Conservation (phyloP, 2,329 filamentous ascomycete species). For the Cladosporium sp. region DNA sequence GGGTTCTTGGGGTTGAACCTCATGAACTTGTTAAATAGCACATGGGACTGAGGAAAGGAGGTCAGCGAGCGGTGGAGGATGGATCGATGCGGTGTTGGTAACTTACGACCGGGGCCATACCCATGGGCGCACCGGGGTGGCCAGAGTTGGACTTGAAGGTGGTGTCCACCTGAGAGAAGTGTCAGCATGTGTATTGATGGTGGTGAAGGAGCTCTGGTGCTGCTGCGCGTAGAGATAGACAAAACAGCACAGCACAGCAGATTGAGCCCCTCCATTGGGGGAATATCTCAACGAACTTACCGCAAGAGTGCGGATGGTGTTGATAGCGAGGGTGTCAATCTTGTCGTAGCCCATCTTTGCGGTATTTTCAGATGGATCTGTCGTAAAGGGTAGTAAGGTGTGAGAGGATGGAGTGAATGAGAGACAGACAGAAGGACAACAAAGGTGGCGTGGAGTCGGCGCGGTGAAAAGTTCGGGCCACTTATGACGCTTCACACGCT, state of each 20-base stretch:
- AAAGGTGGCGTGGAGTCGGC: constrained; percentile 15
- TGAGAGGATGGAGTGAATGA: neutral
- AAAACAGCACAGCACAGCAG: neutral
- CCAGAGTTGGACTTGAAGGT: constrained; percentile 94
- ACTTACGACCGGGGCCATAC: constrained; percentile 74
- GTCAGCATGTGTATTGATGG: neutral
- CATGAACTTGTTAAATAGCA: constrained; percentile 97
- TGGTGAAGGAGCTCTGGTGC: neutral
- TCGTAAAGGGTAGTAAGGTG: neutral
- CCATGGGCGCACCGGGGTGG: constrained; percentile 98
- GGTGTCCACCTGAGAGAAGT: constrained; percentile 80
- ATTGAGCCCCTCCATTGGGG: constrained; percentile 3
- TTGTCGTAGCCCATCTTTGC: constrained; percentile 81
- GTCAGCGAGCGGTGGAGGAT: neutral
- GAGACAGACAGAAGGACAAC: constrained; percentile 6
- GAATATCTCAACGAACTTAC: constrained; percentile 59
- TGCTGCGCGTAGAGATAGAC: neutral
- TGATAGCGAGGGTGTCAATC: constrained; percentile 86
- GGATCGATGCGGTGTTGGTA: neutral
- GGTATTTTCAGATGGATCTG: constrained; percentile 18
- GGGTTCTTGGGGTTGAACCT: constrained; percentile 99
- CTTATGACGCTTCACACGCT: no score
- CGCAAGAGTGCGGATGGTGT: constrained; percentile 95
- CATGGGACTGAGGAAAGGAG: constrained; percentile 47
- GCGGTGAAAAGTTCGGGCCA: constrained; percentile 18